Base-by-base conservation (phyloP, 345 rosid species). In the Iberis pinnata region DNA sequence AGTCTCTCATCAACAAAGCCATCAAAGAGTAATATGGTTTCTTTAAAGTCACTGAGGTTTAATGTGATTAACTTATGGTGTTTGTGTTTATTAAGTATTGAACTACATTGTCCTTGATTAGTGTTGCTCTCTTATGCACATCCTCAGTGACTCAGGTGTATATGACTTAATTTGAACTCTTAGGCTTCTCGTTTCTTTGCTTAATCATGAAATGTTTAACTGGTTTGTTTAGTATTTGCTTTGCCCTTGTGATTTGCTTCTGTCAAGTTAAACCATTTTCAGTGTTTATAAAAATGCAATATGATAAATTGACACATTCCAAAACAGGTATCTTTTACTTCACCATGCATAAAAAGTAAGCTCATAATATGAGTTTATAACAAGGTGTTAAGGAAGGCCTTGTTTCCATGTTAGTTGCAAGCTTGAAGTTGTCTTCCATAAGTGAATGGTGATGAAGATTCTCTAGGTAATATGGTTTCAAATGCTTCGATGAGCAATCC, bases 1-100 rank as follows among this genome's bases (percentile, higher is more conserved):
- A 86, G 73, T 86, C 95, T 38, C 88, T 83, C 16, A 83, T 83
- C 76, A 83, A 86, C 80, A 86, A 86, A 70, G 76, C 88, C 50
- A 69, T 70, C 63, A 86, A 86, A 64, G 92, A 86, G 25, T 79
- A 65, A 78, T 50, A 26, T 9, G n/a, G 19, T 51, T 52, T 53
- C 41, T 29, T 58, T 29, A 6, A 33, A 16, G 49, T 32, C 29
- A 11, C 39, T 65, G 37, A 15, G 49, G 12, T 35, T 33, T 56
- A 40, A 49, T 65, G 13, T 49, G 45, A 51, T 58, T 65, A 48
- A 60, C 43, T 37, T 58, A 12, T 52, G 25, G 25, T 22, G 25
- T 22, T 22, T 40, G 15, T 45, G 50, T 66, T 37, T 49, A 16
- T 56, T 35, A 42, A 65, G 58, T 57, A 27, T 49, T 20, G 29